Conservation (phyloP, 768 basidiomycete genomes). For the Kwoniella newhampshirensis region DNA sequence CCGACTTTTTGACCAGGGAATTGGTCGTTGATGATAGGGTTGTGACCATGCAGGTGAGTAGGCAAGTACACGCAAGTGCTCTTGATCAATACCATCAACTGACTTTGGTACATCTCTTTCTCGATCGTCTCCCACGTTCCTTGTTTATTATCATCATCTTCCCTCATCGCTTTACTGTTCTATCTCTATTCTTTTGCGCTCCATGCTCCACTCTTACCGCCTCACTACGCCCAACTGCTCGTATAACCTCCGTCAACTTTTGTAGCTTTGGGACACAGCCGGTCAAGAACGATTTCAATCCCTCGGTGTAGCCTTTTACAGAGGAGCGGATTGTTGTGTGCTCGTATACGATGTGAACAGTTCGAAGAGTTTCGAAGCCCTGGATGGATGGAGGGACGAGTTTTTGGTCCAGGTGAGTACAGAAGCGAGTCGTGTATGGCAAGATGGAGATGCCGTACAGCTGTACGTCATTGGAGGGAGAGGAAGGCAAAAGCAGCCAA, state of each 20-base stretch:
- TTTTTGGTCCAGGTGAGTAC: slow-evolving; percentile 74
- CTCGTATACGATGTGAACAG: slow-evolving; percentile 99
- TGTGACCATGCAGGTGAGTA: slow-evolving; percentile 93
- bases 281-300: slow-evolving; percentile 99
- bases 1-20: slow-evolving; percentile 79
- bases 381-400: slow-evolving; percentile 99
- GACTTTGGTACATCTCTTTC: too few species aligned
- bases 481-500: too few species aligned
- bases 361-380: slow-evolving; percentile 94
- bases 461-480: too few species aligned
- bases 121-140: too few species aligned
- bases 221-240: not conserved
- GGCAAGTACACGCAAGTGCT: too few species aligned
- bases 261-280: slow-evolving; percentile 95
- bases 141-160: too few species aligned
- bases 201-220: not conserved
- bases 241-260: not conserved
- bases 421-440: not conserved
- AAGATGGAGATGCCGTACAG: too few species aligned
- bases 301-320: slow-evolving; percentile 96
- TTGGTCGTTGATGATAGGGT: slow-evolving; percentile 97
- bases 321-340: slow-evolving; percentile 98
- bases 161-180: too few species aligned
- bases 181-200: not conserved
- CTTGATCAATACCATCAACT: too few species aligned